Percentiles rank a stretch among this genome's conserved stretches.
Conservation (phyloP, 2,329 filamentous ascomycete species). For the Diaporthe humulicola region DNA sequence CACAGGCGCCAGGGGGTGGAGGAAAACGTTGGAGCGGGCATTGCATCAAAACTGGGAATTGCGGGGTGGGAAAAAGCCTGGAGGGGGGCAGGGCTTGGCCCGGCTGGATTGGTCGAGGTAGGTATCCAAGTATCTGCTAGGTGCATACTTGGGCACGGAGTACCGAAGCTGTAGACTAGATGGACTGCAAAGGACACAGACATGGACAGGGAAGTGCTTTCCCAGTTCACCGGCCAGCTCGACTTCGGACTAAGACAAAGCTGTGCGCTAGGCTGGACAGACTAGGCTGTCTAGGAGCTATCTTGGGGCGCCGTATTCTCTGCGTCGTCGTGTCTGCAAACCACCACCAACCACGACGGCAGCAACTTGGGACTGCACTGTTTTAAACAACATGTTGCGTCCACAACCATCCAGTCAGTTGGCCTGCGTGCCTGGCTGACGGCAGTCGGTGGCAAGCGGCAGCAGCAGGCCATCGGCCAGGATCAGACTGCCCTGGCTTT, state of each 20-base stretch:
- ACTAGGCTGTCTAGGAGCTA: too few relatives aligned
- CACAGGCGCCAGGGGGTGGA: not conserved
- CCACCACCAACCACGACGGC: not conserved
- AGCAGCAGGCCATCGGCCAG: constrained; percentile 12
- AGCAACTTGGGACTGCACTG: not conserved
- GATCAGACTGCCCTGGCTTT: not conserved
- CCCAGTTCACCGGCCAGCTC: constrained; percentile 30
- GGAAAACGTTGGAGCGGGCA: constrained; percentile 23
- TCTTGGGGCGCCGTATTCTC: not conserved
- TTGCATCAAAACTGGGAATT: constrained; percentile 22
- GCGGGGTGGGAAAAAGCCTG: constrained; percentile 22
- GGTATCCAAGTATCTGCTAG: not conserved
- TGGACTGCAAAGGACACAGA: not conserved
- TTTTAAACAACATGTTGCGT: not conserved
- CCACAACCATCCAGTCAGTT: not conserved
- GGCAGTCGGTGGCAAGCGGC: not conserved
- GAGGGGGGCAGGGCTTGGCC: constrained; percentile 14
- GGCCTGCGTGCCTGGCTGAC: constrained; percentile 13
- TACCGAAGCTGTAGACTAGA: constrained; percentile 2
- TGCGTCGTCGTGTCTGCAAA: not conserved
- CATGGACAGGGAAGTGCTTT: constrained; percentile 22
- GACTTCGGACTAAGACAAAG: constrained; percentile 22
- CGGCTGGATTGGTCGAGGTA: not conserved
- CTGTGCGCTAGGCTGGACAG: not conserved
- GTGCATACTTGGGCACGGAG: not conserved